These are phyloP conservation scores for Melastoma candidum DNA, from an alignment of 441 rosid genomes.

Conservation along the genomic window DNA sequence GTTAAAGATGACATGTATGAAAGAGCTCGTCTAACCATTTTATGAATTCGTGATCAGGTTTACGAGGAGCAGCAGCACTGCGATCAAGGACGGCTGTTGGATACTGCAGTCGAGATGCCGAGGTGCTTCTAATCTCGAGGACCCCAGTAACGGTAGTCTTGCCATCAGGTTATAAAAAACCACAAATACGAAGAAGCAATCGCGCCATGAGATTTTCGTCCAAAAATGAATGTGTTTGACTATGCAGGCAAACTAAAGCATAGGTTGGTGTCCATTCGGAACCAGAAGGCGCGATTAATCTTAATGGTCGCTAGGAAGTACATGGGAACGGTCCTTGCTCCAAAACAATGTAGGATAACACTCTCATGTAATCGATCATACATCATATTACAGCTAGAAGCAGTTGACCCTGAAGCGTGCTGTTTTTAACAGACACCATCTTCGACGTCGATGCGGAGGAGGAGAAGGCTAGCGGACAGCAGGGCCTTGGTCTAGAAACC, in stretches of 20 bases:
- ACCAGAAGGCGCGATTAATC: neutral
- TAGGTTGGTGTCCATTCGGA: constrained; percentile 10
- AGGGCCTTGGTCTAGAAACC: constrained; percentile 9
- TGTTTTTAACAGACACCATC: constrained; percentile 8
- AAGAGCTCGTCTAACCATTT: too few species aligned
- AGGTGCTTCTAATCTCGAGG: constrained; percentile 6
- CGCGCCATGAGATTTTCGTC: too few species aligned
- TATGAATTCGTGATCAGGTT: neutral
- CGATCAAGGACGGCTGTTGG: constrained; percentile 10
- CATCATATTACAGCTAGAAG: neutral
- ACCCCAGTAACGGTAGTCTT: constrained; percentile 8
- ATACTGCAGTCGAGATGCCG: constrained; percentile 1
- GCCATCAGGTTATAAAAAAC: constrained; percentile 9
- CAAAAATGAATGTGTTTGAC: neutral
- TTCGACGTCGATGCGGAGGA: constrained; percentile 1
- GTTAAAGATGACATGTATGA: too few species aligned
- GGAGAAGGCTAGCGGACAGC: constrained; percentile 12
- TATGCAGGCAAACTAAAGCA: constrained; percentile 13
- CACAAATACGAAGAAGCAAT: too few species aligned
- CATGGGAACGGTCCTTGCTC: constrained; percentile 11
- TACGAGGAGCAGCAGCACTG: constrained; percentile 18
- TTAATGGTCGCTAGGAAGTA: constrained; percentile 9
- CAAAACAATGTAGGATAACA: constrained; percentile 11
- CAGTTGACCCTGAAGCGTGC: neutral
- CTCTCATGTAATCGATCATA: neutral